Conservation (phyloP, 176 grass and related monocot genomes). For the Cenchrus purpureus region DNA sequence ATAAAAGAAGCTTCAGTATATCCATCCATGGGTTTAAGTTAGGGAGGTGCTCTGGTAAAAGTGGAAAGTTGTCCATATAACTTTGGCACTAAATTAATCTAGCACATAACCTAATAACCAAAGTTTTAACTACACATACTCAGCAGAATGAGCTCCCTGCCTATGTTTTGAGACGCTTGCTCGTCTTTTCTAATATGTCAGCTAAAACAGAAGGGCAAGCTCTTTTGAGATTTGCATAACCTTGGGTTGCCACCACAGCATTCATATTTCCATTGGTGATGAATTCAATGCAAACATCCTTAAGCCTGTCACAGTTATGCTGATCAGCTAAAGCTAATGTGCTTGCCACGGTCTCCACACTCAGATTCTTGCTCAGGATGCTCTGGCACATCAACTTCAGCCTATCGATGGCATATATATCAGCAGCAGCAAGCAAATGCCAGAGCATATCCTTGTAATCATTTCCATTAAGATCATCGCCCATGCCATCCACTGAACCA, state of each 20-base stretch:
- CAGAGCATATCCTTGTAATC: neutral
- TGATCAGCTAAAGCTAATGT: constrained; percentile 8
- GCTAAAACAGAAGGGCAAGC: neutral
- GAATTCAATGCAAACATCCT: neutral
- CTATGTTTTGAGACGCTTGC: too few species aligned
- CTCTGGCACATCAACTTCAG: constrained; percentile 10
- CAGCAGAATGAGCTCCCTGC: too few species aligned
- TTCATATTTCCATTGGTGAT: neutral
- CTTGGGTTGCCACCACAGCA: neutral
- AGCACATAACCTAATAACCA: too few species aligned
- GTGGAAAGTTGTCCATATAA: too few species aligned
- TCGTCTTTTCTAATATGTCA: too few species aligned
- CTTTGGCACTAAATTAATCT: too few species aligned
- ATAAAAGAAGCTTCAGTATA: too few species aligned
- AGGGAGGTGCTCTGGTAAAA: too few species aligned
- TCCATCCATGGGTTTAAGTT: too few species aligned
- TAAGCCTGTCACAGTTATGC: neutral
- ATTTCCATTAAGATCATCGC: neutral
- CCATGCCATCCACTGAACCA: neutral
- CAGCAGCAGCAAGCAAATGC: constrained; percentile 20
- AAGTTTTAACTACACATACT: too few species aligned
- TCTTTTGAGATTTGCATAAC: neutral
- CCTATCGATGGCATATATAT: constrained; percentile 20
- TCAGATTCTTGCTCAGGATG: neutral
- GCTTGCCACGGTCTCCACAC: neutral